Conservation (phyloP, 148 eudicot species). For the Euryodendron excelsum region DNA sequence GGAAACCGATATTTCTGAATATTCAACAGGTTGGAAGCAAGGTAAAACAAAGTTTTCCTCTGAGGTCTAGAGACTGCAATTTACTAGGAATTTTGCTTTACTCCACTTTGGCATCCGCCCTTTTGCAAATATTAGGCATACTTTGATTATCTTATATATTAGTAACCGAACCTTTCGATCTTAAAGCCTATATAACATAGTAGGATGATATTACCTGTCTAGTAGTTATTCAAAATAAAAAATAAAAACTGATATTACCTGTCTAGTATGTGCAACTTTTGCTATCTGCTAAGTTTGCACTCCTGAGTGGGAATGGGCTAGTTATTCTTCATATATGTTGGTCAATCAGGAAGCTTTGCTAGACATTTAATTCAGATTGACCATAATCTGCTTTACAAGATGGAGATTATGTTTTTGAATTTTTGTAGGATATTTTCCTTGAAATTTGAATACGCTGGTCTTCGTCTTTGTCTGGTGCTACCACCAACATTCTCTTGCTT, state of each 20-base stretch:
- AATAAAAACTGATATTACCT: not conserved
- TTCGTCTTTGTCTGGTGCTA: not conserved
- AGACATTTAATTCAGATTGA: not conserved
- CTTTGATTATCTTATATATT: not conserved
- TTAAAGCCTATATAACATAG: not conserved
- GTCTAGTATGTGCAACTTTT: not conserved
- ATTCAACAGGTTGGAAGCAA: slow-evolving; percentile 82
- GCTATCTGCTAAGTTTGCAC: slow-evolving; percentile 6
- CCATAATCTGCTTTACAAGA: not conserved
- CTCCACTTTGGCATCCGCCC: not conserved
- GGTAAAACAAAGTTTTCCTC: slow-evolving; percentile 41
- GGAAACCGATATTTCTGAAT: slow-evolving; percentile 73
- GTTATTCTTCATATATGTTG: not conserved
- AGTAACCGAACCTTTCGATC: not conserved
- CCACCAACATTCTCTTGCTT: slow-evolving; percentile 7
- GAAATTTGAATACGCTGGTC: not conserved
- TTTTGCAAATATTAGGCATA: slow-evolving; percentile 2
- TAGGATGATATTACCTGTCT: not conserved
- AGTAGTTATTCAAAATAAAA: no score
- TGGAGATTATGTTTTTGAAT: not conserved
- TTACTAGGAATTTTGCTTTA: not conserved
- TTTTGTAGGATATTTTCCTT: slow-evolving; percentile 4
- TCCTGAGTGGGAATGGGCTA: not conserved
- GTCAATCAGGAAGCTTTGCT: not conserved
- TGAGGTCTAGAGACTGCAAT: slow-evolving; percentile 1